Conservation (phyloP, 208 protist genomes). For the Strigomonas culicis region DNA sequence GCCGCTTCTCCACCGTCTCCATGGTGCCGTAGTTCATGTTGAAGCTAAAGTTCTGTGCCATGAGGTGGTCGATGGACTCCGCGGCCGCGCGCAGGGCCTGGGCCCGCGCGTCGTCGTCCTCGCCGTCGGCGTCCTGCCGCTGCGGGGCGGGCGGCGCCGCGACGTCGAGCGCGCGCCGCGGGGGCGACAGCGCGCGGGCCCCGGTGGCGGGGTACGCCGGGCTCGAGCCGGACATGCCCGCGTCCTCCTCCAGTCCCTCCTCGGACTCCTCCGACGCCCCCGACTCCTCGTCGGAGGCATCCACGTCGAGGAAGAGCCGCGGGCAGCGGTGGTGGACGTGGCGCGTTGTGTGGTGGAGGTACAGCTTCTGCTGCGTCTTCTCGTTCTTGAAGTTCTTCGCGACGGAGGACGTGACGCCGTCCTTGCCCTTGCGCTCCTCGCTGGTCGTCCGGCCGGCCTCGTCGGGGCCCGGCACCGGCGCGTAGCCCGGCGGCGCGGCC, state of each 20-base stretch:
- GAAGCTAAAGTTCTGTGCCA: conserved; percentile 11
- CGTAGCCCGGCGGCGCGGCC: neutral
- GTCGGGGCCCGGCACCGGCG: neutral
- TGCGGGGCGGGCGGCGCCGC: neutral
- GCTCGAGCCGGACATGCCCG: neutral
- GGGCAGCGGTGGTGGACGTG: conserved; percentile 52
- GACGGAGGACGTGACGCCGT: neutral
- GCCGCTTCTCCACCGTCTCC: neutral
- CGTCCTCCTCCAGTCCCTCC: neutral
- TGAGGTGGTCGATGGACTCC: neutral
- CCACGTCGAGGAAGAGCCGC: conserved; percentile 39
- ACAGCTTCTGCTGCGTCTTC: conserved; percentile 28
- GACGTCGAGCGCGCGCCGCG: neutral
- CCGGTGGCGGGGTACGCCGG: neutral
- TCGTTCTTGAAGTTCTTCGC: neutral
- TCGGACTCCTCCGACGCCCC: conserved; percentile 13
- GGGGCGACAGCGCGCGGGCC: neutral
- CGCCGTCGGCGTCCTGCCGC: neutral
- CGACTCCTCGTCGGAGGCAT: conserved; percentile 21
- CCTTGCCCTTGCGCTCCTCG: neutral
- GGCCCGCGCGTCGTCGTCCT: neutral
- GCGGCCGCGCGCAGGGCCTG: neutral
- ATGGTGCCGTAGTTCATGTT: conserved; percentile 11
- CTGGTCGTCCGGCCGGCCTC: neutral
- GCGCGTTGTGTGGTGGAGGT: conserved; percentile 38